These are phyloP conservation scores for Elsinoe australis DNA, from an alignment of 2,329 filamentous ascomycete genomes.

Conservation along the genomic window DNA sequence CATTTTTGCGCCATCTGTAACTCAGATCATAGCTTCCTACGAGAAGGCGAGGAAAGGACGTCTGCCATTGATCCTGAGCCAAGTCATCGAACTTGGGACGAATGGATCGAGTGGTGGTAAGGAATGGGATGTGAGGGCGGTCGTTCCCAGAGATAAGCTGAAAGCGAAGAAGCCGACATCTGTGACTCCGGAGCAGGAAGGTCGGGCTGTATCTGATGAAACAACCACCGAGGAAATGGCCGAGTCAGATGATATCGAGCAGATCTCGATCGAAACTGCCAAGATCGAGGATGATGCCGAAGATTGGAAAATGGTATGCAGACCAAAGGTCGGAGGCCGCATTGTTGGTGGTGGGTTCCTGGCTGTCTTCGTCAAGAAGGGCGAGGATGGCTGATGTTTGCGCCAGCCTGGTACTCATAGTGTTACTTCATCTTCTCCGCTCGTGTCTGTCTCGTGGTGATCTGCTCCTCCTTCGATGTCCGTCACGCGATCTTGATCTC, in stretches of 20 bases:
- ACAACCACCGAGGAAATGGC: too few relatives aligned
- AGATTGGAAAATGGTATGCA: constrained; percentile 30
- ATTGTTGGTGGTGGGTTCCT: constrained; percentile 35
- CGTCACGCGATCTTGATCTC: constrained; percentile 25
- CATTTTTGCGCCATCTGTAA: constrained; percentile 70
- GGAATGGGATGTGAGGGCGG: constrained; percentile 56
- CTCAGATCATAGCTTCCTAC: constrained; percentile 63
- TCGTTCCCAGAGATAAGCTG: constrained; percentile 33
- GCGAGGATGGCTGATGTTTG: neutral
- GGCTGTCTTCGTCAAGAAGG: constrained; percentile 30
- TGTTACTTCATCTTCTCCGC: constrained; percentile 7
- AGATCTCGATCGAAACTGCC: neutral
- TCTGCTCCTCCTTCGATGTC: constrained; percentile 21
- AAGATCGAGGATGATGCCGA: neutral
- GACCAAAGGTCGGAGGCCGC: constrained; percentile 35
- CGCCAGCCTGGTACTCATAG: neutral
- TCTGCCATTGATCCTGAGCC: constrained; percentile 52
- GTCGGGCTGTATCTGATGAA: too few relatives aligned
- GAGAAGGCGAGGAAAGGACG: constrained; percentile 45
- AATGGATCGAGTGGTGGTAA: constrained; percentile 48
- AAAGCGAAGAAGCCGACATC: constrained; percentile 15
- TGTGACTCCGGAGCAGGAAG: constrained; percentile 6
- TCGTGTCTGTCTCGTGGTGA: constrained; percentile 19
- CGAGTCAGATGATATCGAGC: constrained; percentile 3
- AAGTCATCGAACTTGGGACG: constrained; percentile 50